Base-by-base conservation (phyloP, 495 filamentous ascomycete species). In the Penicillium manginii region DNA sequence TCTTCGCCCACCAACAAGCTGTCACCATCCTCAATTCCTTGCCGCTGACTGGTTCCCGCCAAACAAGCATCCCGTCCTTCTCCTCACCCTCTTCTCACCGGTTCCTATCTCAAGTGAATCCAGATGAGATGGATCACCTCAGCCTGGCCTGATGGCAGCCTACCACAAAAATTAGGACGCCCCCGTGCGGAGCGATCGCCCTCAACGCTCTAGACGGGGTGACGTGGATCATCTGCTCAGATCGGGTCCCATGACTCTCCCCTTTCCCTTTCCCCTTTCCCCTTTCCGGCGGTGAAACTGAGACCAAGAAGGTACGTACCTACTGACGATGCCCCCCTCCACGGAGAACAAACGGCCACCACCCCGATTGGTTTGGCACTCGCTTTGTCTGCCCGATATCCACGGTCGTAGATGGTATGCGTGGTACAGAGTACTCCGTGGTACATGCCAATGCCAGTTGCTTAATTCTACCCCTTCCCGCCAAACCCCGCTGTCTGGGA, bases 1-100 rank as follows among this genome's bases (percentile, higher is more conserved):
- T 43, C 10, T 17, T n/a, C 40, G 7, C 14, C 17, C 40, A 9
- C 17, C 40, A 17, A 17, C 40, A 43, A 18, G 17, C 15, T 17
- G 40, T 43, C 40, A 17, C 40, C 15, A 21, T 43, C 40, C 40
- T 4, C 14, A 43, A 47, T 47, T 47, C 19, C 45, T 11, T 11
- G 21, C 21, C 45, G 8, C 19, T 47, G 45, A 47, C 45, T 47
- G 45, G 45, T 47, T 47, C 45, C 45, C 45, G 21, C 45, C 35
- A 37, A 37, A 37, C 15, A 37, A 37, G 35, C 35, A 12, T 37
- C 35, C 11, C 35, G 15, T n/a, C 15, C 35, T 37, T n/a, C 15
- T 37, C 15, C 35, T 37, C 35, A 12, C 35, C 12, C 35, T 37
- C 35, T 33, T 3, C 35, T 37, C 35, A 37, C 35, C 35, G 35